Evolutionary conservation across 2,329 filamentous ascomycete genomes (phyloP).

Genomic region (Orbilia javanica): DNA sequence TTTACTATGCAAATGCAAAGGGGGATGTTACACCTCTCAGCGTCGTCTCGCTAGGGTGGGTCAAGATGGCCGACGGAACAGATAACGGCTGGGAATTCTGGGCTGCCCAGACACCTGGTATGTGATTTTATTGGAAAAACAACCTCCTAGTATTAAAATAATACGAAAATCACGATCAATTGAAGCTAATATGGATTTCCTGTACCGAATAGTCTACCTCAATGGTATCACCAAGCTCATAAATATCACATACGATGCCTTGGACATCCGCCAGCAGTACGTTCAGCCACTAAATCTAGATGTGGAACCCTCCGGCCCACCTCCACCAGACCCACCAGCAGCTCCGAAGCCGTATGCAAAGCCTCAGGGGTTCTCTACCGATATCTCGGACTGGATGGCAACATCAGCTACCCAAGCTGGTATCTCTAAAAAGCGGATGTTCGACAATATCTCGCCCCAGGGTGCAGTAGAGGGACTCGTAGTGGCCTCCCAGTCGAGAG

Average conservation of each 20-base stretch:
- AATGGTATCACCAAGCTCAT: constrained; percentile 48
- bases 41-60: constrained; percentile 50
- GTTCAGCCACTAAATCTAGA: constrained; percentile 35
- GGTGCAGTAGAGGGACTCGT: constrained; percentile 65
- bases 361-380: constrained; percentile 49
- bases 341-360: constrained; percentile 39
- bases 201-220: constrained; percentile 40
- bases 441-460: constrained; percentile 67
- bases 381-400: constrained; percentile 45
- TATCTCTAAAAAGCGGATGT: constrained; percentile 62
- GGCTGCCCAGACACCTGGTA: constrained; percentile 53
- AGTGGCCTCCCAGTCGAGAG: constrained; percentile 66
- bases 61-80: constrained; percentile 46
- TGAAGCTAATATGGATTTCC: constrained; percentile 7
- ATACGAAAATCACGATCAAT: constrained; percentile 11
- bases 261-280: constrained; percentile 43
- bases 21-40: constrained; percentile 42
- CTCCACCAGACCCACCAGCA: constrained; percentile 45
- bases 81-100: constrained; percentile 55
- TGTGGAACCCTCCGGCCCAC: constrained; percentile 39
- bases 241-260: constrained; percentile 52
- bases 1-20: constrained; percentile 48
- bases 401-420: constrained; percentile 45
- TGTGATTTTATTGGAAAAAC: not conserved
- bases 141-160: not conserved